Evolutionary conservation across 2,329 filamentous ascomycete species (phyloP).

Genomic region (Elsinoe fawcettii): DNA sequence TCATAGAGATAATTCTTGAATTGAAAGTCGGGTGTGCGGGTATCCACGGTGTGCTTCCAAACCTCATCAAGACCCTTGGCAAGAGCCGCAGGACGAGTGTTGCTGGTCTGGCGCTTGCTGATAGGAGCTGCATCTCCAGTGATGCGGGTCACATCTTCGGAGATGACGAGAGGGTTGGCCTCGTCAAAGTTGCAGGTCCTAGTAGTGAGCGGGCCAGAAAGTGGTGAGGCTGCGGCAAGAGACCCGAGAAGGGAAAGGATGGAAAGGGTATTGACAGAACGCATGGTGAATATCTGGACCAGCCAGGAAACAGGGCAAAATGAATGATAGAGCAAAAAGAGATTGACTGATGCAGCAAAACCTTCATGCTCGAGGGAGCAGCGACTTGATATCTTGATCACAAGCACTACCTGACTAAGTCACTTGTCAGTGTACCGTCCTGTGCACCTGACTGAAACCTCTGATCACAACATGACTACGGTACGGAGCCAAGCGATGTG

Average conservation of each 20-base stretch:
- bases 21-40: constrained; percentile 16
- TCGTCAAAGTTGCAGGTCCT: constrained; percentile 12
- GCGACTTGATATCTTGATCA: neutral
- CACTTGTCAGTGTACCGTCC: neutral
- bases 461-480: neutral
- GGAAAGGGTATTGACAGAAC: constrained; percentile 10
- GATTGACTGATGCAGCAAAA: neutral
- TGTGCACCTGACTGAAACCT: neutral
- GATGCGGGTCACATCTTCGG: neutral
- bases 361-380: neutral
- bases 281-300: constrained; percentile 5
- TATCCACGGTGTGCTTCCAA: constrained; percentile 7
- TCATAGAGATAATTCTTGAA: constrained; percentile 31
- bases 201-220: neutral
- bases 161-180: constrained; percentile 5
- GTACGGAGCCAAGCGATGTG: neutral
- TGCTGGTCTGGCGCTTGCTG: constrained; percentile 4
- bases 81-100: constrained; percentile 1
- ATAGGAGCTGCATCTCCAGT: neutral
- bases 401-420: neutral
- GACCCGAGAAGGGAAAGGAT: constrained; percentile 5
- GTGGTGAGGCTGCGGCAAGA: neutral
- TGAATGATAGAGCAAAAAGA: neutral
- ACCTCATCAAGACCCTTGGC: constrained; percentile 12
- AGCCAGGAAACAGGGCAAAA: neutral